Base-by-base conservation (phyloP, 2,329 filamentous ascomycete species). In the Cladosporium sp. region DNA sequence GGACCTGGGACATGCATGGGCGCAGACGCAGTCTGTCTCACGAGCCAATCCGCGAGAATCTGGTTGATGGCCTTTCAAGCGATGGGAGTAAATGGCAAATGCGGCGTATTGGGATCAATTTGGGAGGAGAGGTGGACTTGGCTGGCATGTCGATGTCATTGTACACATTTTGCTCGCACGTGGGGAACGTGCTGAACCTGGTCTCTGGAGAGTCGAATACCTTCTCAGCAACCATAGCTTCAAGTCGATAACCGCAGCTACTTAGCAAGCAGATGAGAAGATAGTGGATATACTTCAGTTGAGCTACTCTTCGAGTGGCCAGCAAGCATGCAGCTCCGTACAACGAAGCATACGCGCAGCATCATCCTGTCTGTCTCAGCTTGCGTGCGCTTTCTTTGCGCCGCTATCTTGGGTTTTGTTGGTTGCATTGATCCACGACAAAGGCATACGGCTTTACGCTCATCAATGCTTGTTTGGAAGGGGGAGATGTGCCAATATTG, bases 221-320 rank as follows among this genome's bases (percentile, higher is more conserved):
- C 36, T 48, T 32, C 27, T 39, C 45, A 40, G 45, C 45, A 32
- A 39, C 36, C 43, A 53, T 59, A 59, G 58, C 55, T 57, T 58
- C 50, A 57, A 52, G 50, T 55, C 58, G 57, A 58, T 61, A 56
- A 55, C 54, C 51, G 36, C 50, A 52, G 53, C 45, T 48, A 48
- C 38, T 50, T 40, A 51, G 38, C 43, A 45, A 51, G 49, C 43
- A 45, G 49, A 51, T 45, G 43, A 46, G 42, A 48, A 51, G 49
- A 51, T 51, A 51, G 49, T 47, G 49, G 49, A 51, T 51, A 46
- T 47, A 51, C 35, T 30, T 51, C 30, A 50, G 40, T 35, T 42
- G 38, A 19, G 47, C 30, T 12, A 27, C 27, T 48, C 38, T 40
- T 15, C 13, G 35, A 40, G 30, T 40, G 36, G 45, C 45, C 45